These are phyloP conservation scores for Syncephalastrum contaminatum DNA, from an alignment of 371 early-diverging fungal species.

Conservation along the genomic window DNA sequence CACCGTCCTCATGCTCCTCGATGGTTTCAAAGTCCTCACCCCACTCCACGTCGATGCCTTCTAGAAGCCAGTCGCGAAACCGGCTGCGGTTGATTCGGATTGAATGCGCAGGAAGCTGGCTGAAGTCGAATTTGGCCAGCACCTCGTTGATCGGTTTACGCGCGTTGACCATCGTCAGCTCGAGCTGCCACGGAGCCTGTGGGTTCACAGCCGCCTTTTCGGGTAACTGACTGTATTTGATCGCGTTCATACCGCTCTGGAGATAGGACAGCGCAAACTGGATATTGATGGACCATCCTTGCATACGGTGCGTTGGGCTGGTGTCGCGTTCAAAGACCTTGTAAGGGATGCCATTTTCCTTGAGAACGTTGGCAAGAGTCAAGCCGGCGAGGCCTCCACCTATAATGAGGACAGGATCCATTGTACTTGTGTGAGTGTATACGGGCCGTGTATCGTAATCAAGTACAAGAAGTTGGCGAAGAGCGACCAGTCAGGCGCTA, in stretches of 20 bases:
- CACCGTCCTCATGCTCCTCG: constrained; percentile 15
- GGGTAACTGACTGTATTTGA: constrained; percentile 1
- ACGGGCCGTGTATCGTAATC: no score
- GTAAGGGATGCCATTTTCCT: constrained; percentile 17
- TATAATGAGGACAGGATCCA: constrained; percentile 23
- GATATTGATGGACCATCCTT: constrained; percentile 26
- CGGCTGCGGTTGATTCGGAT: constrained; percentile 19
- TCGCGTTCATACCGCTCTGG: constrained; percentile 2
- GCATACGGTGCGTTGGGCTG: constrained; percentile 8
- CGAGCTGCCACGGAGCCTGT: constrained; percentile 1
- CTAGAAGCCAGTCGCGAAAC: constrained; percentile 17
- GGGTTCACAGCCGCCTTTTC: constrained; percentile 12
- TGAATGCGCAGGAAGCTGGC: not conserved
- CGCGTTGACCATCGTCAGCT: constrained; percentile 2
- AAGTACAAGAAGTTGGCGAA: no score
- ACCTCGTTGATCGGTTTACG: no score
- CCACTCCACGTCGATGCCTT: constrained; percentile 18
- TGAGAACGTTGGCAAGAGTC: constrained; percentile 19
- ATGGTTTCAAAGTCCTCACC: constrained; percentile 7
- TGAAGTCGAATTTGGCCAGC: no score
- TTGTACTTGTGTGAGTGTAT: no score
- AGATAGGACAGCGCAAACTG: constrained; percentile 13
- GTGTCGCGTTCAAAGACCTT: constrained; percentile 29
- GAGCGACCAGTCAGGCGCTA: no score
- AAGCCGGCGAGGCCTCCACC: constrained; percentile 34